Evolutionary conservation across 2,329 filamentous ascomycete genomes (phyloP), one percentile per base, ranked within the genome.

Genomic region (Penicillium verrucosum): DNA sequence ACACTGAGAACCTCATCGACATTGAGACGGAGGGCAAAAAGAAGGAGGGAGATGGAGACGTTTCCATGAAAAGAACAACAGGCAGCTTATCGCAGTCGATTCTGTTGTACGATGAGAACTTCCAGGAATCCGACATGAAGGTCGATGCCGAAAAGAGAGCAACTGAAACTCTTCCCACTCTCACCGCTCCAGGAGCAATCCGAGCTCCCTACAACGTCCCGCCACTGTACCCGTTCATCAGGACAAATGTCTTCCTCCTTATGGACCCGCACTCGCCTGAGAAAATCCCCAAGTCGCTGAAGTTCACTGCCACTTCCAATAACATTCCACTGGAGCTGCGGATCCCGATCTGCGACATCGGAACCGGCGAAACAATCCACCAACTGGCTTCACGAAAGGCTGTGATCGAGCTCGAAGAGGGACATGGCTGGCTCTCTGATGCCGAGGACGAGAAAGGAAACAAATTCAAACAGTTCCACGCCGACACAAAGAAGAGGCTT

Each of bases 311-410:
- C 0, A 85, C 77, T 0, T 86, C 81, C 4, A 60, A 70, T 0
- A 76, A 84, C 36, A 85, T 85, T 0, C 84, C 85, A 0, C 74
- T 91, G 0, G 78, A 83, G 51, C 79, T 90, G 5, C 81, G 83
- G 41, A 86, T 92, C 12, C 86, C 87, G 0, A 77, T 91, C 37
- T 78, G 82, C 2, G 64, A 77, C 3, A 70, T 83, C 0, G 62
- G 77, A 0, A 68, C 73, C 32, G 79, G 78, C 3, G 73, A 82
- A 50, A 87, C 82, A 0, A 82, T 90, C 41, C 88, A 91, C 67
- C 85, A 89, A 63, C 82, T 92, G 0, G 87, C 87, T 0, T 87
- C 86, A 0, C 83, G 84, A 53, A 89, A 87, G 68, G 85, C 85
- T 2, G 78, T 87, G 16, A 77, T 83, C 45, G 89, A 91, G 60